Conservation (phyloP, 2,329 filamentous ascomycete species). For the Chrysoporthe puriensis region DNA sequence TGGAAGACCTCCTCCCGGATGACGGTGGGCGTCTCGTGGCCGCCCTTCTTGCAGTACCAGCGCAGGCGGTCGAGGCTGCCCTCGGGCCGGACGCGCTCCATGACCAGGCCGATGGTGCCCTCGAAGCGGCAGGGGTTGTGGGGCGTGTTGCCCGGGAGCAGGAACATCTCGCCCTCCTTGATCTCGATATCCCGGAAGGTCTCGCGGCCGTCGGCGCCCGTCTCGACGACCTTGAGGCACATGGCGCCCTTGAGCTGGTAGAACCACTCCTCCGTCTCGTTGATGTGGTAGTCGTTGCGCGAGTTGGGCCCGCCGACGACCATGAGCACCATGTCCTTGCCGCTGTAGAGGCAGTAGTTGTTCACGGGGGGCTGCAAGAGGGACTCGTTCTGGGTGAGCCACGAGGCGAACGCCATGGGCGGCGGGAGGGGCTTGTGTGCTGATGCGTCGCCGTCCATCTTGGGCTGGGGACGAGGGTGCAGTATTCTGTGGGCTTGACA, state of each 20-base stretch:
- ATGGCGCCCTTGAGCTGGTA: conserved; percentile 34
- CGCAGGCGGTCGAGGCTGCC: conserved; percentile 30
- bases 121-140: conserved; percentile 32
- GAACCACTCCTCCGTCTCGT: conserved; percentile 34
- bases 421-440: conserved; percentile 27
- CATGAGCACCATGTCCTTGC: conserved; percentile 32
- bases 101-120: conserved; percentile 31
- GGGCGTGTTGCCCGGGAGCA: conserved; percentile 31
- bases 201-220: conserved; percentile 20
- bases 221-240: conserved; percentile 29
- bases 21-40: conserved; percentile 29
- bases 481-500: too few species aligned
- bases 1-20: conserved; percentile 32
- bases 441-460: conserved; percentile 20
- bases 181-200: conserved; percentile 29
- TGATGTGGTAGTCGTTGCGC: conserved; percentile 33
- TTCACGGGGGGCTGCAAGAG: conserved; percentile 33
- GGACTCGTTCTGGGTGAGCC: conserved; percentile 27
- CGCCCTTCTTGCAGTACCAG: conserved; percentile 33
- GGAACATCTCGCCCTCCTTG: conserved; percentile 31
- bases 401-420: conserved; percentile 32
- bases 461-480: neutral
- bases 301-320: conserved; percentile 33
- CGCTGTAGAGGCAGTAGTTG: conserved; percentile 33
- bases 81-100: conserved; percentile 31